Base-by-base conservation (phyloP, 2,329 filamentous ascomycete genomes). In the Cryphonectria nitschkei region DNA sequence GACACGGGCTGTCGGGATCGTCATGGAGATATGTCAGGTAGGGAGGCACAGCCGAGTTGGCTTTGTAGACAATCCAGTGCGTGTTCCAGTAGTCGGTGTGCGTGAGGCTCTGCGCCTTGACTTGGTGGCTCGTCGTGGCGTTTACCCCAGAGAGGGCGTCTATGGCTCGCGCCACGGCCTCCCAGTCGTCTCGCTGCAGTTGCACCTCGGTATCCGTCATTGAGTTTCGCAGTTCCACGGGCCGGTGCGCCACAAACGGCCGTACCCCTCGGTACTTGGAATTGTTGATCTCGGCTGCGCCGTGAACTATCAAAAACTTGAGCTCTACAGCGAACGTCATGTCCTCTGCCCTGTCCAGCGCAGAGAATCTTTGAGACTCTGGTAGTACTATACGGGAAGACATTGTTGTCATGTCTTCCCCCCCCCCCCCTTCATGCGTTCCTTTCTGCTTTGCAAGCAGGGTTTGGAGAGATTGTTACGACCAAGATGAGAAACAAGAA, bases 1-100 rank as follows among this genome's bases (percentile, higher is more conserved):
- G 54, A 4, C 52, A 0, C 1, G 70, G 68, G 34, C 61, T 41
- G 37, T 72, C 26, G 1, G 69, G 68, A 54, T 72, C 70, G n/a
- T 62, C 70, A 46, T 80, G 76, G 11, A 74, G 72, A 3, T 76
- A 74, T 14, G 73, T 71, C 19, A 75, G 73, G 6, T 75, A 74
- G 8, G 74, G 67, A 2, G 79, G 77, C 62, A 77, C 76, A 4
- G 80, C 80, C n/a, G 81, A 82, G 72, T 81, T 82, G 52, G 81
- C 79, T 68, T 79, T 80, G 70, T 83, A 82, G 52, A 83, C 79
- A 37, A 82, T 79, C 81, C 81, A 83, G 67, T 78, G 75, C 1
- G 77, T 76, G n/a, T 71, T 71, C 81, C 80, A 82, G 67, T 76
- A 81, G 32, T 80, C 75, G 26, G 74, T 73, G 68, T 81, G 80